A percentile compares a stretch with the other conserved stretches of the same genome.
Conservation (phyloP, 768 basidiomycete genomes). For the Scleroderma citrinum region DNA sequence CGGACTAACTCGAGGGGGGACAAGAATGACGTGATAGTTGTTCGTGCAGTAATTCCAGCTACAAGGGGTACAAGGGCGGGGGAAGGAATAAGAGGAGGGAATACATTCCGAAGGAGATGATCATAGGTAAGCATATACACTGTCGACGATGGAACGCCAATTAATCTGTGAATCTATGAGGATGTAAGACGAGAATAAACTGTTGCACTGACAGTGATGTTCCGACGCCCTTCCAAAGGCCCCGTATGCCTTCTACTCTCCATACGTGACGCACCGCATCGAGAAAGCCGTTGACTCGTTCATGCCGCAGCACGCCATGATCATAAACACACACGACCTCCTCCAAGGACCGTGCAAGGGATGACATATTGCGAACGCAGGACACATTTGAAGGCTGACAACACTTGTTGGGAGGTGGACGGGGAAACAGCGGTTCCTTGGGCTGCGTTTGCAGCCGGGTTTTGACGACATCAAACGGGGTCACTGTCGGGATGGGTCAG, state of each 20-base stretch:
- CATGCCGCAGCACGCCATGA: slow-evolving; percentile 58
- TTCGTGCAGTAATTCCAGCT: slow-evolving; percentile 80
- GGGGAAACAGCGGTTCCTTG: slow-evolving; percentile 46
- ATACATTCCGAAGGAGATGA: slow-evolving; percentile 59
- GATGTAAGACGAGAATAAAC: background rate
- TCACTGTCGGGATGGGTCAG: slow-evolving; percentile 59
- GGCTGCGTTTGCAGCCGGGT: slow-evolving; percentile 93
- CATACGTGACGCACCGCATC: slow-evolving; percentile 79
- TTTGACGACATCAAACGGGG: slow-evolving; percentile 97
- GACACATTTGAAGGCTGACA: slow-evolving; percentile 54
- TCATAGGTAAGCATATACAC: slow-evolving; percentile 97
- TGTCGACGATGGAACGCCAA: slow-evolving; percentile 88
- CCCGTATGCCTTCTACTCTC: slow-evolving; percentile 73
- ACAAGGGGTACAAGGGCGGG: slow-evolving; percentile 58
- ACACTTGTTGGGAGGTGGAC: slow-evolving; percentile 51
- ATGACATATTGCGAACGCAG: slow-evolving; percentile 77
- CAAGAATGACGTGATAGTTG: slow-evolving; percentile 66
- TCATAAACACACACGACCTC: slow-evolving; percentile 80
- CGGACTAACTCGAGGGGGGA: slow-evolving; percentile 92
- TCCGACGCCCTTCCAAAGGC: slow-evolving; percentile 93
- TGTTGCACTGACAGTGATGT: slow-evolving; percentile 67
- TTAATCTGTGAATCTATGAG: slow-evolving; percentile 46
- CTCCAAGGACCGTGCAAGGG: slow-evolving; percentile 55
- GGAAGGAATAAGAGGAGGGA: slow-evolving; percentile 57
- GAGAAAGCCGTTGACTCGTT: slow-evolving; percentile 78